Evolutionary conservation across 1,284 basidiomycete species (phyloP).

Genomic region (Papiliotrema terrestris): DNA sequence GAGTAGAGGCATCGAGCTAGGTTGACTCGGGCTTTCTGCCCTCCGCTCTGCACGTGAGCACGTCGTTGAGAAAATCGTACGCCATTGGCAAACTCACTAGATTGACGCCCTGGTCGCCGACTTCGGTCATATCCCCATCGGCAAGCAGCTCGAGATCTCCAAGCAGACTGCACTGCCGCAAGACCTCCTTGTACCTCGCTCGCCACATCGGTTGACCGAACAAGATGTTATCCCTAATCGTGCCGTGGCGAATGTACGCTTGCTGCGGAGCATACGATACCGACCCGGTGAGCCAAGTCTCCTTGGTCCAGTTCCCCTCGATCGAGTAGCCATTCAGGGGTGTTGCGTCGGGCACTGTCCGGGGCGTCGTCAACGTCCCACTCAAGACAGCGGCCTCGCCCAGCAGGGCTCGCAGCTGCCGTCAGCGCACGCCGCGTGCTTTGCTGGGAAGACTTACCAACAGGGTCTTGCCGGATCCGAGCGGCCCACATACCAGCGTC

Average conservation of each 20-base stretch:
- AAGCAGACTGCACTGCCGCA: conserved; percentile 38
- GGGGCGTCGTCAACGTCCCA: conserved; percentile 28
- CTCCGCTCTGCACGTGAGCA: conserved; percentile 30
- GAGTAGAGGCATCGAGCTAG: conserved; percentile 78
- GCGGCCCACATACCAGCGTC: conserved; percentile 44
- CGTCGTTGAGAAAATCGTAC: background rate
- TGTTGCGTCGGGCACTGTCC: conserved; percentile 25
- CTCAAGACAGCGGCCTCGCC: conserved; percentile 35
- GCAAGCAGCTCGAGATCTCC: conserved; percentile 42
- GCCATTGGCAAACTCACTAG: conserved; percentile 38
- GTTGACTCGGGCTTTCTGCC: conserved; percentile 68
- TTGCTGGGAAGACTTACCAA: conserved; percentile 22
- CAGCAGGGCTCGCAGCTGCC: conserved; percentile 39
- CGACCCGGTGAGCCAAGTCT: conserved; percentile 36
- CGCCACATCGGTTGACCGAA: conserved; percentile 49
- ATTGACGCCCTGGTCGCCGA: conserved; percentile 77
- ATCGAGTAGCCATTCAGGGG: conserved; percentile 18
- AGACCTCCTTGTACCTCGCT: conserved; percentile 39
- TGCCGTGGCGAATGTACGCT: conserved; percentile 46
- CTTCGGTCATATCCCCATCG: conserved; percentile 60
- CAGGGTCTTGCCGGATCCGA: conserved; percentile 47
- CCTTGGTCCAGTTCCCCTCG: conserved; percentile 21
- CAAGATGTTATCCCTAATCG: conserved; percentile 47
- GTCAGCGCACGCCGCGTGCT: conserved; percentile 4
- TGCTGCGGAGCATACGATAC: conserved; percentile 47